Conservation (phyloP, 495 filamentous ascomycete genomes). For the Penicillium arizonense region DNA sequence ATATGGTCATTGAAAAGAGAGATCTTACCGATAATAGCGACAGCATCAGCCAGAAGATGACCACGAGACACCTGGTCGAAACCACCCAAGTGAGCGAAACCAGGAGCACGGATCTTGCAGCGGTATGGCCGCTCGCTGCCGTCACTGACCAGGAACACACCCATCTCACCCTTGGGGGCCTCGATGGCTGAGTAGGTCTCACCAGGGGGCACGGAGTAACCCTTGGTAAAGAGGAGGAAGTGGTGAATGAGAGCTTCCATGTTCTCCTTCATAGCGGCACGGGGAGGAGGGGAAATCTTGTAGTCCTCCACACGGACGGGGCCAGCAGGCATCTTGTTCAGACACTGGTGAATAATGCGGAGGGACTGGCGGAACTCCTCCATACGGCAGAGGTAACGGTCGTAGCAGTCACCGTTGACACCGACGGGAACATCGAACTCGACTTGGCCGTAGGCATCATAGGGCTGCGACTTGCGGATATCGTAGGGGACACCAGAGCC, state of each 20-base stretch:
- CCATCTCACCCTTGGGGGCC: conserved; percentile 99
- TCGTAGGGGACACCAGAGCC: conserved; percentile 98
- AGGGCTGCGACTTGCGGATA: conserved; percentile 90
- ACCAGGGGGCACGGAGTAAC: conserved; percentile 94
- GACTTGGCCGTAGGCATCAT: conserved; percentile 96
- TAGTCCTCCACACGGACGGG: conserved; percentile 96
- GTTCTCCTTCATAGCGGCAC: conserved; percentile 99
- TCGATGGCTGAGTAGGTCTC: conserved; percentile 98
- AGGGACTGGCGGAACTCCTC: conserved; percentile 98
- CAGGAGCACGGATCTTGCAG: conserved; percentile 95
- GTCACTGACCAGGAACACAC: conserved; percentile 94
- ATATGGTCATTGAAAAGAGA: neutral
- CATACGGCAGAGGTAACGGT: conserved; percentile 98
- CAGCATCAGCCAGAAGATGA: conserved; percentile 93
- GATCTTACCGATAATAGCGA: conserved; percentile 79
- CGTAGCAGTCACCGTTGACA: conserved; percentile 97
- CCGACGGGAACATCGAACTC: conserved; percentile 98
- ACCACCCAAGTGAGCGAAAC: conserved; percentile 91
- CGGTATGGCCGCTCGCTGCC: conserved; percentile 95
- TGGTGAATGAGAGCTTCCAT: conserved; percentile 99
- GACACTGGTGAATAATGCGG: conserved; percentile 96
- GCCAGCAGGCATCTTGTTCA: conserved; percentile 97
- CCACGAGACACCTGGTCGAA: conserved; percentile 92
- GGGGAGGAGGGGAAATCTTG: conserved; percentile 94
- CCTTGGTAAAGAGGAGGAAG: conserved; percentile 98